Evolutionary conservation across 495 filamentous ascomycete genomes (phyloP).

Genomic region (Daldinia childiae): DNA sequence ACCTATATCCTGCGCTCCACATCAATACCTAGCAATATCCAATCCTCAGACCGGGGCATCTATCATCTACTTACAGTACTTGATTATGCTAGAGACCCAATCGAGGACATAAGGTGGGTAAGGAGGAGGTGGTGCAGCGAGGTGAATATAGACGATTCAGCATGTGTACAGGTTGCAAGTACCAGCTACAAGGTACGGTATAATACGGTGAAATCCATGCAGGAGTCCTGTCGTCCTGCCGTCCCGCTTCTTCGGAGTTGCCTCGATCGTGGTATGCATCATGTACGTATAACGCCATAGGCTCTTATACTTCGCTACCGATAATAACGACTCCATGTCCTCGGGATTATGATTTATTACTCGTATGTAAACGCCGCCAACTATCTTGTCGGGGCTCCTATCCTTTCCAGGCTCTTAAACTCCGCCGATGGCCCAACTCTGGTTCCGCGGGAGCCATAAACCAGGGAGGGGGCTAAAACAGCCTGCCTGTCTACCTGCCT

Average conservation of each 20-base stretch:
- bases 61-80: neutral
- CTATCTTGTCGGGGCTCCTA: neutral
- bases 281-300: constrained; percentile 4
- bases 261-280: neutral
- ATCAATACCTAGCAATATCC: neutral
- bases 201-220: constrained; percentile 10
- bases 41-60: neutral
- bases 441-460: constrained; percentile 6
- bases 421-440: neutral
- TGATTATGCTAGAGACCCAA: neutral
- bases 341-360: constrained; percentile 4
- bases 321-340: neutral
- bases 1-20: constrained; percentile 1
- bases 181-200: neutral
- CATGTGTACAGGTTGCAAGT: neutral
- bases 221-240: constrained; percentile 5
- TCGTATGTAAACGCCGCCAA: neutral
- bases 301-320: constrained; percentile 24
- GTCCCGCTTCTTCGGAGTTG: neutral
- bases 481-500: neutral
- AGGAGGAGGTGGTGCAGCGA: constrained; percentile 2
- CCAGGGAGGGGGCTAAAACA: neutral
- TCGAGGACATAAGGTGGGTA: neutral
- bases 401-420: neutral
- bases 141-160: neutral